Base-by-base conservation (phyloP, 768 basidiomycete genomes). In the Dioszegia crocea region DNA sequence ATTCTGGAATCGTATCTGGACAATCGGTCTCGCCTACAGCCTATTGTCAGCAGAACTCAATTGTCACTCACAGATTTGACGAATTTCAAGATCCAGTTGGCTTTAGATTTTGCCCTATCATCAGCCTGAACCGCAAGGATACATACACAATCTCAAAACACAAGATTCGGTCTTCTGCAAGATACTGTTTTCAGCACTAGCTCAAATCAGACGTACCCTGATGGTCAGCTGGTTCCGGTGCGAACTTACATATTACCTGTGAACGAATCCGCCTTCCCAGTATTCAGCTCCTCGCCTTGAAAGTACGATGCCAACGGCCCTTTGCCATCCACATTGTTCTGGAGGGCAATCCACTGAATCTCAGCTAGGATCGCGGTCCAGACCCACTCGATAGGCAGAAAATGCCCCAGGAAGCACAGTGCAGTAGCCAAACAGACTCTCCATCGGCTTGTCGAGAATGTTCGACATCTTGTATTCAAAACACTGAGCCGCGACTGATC, bases 1-100 rank as follows among this genome's bases (percentile, higher is more conserved):
- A 97, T 77, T 97, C 94, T 2, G 92, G 86, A 16, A 96, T 83
- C 0, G 85, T 82, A 36, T 90, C 87, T 30, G 93, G 93, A 3
- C 94, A 92, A 78, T 98, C 93, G n/a, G 93, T 97, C 41, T 91
- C 83, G 0, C 91, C 93, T 65, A 93, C 91, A 16, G 93, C 93
- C 4, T 53, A 23, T 9, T 8, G 23, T 53, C 24, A 53, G 51
- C 39, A 16, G 8, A 5, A 10, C 38, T 3, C 16, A 6, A 39
- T 11, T 3, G 10, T 48, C 4, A 30, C 51, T 53, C 9, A 40
- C 51, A 14, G 74, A 68, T 85, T 83, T 82, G 43, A 77, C 76
- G 52, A 63, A 76, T 59, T 73, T 75, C 21, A 77, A 45, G 0
- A 75, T 66, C 72, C 72, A 76, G 41, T 70, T 70, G 17, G 64